phyloP scores from a whole-genome alignment of 805 yeast species.

The Yamadazyma sp. region DNA sequence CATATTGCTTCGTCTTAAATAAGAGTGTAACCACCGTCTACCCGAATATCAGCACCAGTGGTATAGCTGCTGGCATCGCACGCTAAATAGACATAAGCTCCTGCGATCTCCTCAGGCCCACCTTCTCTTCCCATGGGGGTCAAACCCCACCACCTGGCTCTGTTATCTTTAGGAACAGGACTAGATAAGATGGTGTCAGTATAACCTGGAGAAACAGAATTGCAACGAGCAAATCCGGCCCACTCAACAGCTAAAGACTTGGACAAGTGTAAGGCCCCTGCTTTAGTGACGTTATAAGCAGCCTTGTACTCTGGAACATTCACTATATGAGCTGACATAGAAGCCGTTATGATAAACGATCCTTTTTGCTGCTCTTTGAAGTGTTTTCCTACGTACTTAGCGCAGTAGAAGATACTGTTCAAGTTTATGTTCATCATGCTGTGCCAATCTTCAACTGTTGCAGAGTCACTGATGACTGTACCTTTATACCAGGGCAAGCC shows the following conservation, averaged over 20 bases:
- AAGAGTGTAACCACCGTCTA: slow-evolving; percentile 46
- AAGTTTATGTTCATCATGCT: slow-evolving; percentile 29
- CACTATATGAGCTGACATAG: slow-evolving; percentile 41
- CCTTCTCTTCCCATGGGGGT: slow-evolving; percentile 49
- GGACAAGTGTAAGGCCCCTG: slow-evolving; percentile 38
- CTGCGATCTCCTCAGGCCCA: slow-evolving; percentile 41
- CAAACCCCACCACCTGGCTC: slow-evolving; percentile 41
- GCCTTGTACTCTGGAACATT: slow-evolving; percentile 42
- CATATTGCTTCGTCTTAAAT: slow-evolving; percentile 4
- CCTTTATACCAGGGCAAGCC: slow-evolving; percentile 34
- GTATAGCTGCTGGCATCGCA: slow-evolving; percentile 44
- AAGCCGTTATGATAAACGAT: slow-evolving; percentile 36
- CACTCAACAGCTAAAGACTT: slow-evolving; percentile 42
- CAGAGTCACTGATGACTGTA: slow-evolving; percentile 23
- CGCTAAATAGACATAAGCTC: slow-evolving; percentile 47
- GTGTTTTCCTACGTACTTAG: slow-evolving; percentile 29
- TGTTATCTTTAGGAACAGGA: slow-evolving; percentile 34
- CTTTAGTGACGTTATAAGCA: slow-evolving; percentile 44
- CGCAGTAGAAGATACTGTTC: slow-evolving; percentile 32
- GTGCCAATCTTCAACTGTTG: slow-evolving; percentile 27
- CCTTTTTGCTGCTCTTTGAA: slow-evolving; percentile 30
- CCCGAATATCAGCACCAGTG: slow-evolving; percentile 45
- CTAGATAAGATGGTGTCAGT: slow-evolving; percentile 15
- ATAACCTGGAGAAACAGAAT: slow-evolving; percentile 40
- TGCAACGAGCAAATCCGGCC: slow-evolving; percentile 42